Conservation (phyloP, 805 yeast genomes). For the Wilhelminamyces savonicus region DNA sequence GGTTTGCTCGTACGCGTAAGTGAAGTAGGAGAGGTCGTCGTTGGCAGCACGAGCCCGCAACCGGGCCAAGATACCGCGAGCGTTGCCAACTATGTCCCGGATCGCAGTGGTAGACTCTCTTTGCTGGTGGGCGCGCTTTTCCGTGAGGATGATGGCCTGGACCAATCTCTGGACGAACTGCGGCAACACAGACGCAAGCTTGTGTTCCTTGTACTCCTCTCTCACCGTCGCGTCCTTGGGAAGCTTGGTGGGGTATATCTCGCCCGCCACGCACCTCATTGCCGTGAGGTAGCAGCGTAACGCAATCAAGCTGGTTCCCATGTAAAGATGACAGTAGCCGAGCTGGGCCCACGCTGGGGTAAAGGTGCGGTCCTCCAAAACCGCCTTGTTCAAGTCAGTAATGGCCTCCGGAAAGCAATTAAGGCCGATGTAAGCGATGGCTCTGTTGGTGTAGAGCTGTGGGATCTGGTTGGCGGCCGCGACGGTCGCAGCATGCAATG, state of each 20-base stretch:
- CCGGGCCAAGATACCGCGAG: conserved; percentile 19
- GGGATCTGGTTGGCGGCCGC: conserved; percentile 13
- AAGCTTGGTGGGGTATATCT: conserved; percentile 19
- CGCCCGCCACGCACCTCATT: conserved; percentile 23
- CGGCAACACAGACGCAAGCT: conserved; percentile 22
- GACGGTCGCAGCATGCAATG: conserved; percentile 17
- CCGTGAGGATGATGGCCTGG: conserved; percentile 28
- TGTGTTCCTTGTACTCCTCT: conserved; percentile 17
- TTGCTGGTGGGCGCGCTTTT: conserved; percentile 33
- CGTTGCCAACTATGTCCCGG: conserved; percentile 14
- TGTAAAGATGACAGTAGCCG: conserved; percentile 36
- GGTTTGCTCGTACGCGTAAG: conserved; percentile 17
- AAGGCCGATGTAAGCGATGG: conserved; percentile 36
- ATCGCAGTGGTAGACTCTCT: conserved; percentile 19
- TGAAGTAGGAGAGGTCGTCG: conserved; percentile 20
- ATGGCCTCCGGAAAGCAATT: conserved; percentile 36
- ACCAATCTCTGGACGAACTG: conserved; percentile 32
- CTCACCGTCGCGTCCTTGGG: conserved; percentile 8
- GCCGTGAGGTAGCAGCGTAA: conserved; percentile 28
- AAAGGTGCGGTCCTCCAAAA: conserved; percentile 23
- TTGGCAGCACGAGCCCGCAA: conserved; percentile 16
- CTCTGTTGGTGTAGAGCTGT: conserved; percentile 32
- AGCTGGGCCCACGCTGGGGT: conserved; percentile 40
- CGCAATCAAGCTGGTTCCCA: conserved; percentile 30
- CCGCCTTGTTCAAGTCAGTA: conserved; percentile 27